Evolutionary conservation across 1,284 basidiomycete species (phyloP).

Genomic region (Ceratobasidium sp.): DNA sequence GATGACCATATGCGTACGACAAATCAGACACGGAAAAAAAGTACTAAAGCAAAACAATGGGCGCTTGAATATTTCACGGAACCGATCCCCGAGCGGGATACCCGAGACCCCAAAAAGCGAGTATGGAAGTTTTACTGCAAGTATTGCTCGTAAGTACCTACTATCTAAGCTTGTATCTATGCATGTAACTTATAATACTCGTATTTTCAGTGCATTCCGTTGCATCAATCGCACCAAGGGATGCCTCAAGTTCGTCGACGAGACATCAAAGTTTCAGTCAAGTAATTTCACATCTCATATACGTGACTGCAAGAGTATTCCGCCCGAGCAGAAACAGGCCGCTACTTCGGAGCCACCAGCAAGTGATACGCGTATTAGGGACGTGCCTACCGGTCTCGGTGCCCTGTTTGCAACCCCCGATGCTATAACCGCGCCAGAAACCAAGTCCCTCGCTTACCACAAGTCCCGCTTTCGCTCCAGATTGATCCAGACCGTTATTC

Average conservation of each 20-base stretch:
- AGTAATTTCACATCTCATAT: background rate
- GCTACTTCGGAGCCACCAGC: background rate
- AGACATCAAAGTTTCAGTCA: background rate
- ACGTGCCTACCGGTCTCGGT: background rate
- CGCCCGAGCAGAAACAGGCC: background rate
- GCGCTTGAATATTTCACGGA: background rate
- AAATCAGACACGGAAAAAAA: background rate
- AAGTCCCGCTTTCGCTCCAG: background rate
- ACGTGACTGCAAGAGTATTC: background rate
- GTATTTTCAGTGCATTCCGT: background rate
- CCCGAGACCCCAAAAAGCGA: background rate
- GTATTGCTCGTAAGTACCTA: background rate
- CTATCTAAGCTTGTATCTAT: background rate
- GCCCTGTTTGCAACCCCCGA: background rate
- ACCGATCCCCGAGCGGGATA: background rate
- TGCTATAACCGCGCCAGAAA: background rate
- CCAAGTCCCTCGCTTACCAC: background rate
- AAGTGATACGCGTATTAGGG: background rate
- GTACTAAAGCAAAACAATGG: background rate
- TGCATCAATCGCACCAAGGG: background rate
- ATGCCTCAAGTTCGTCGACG: background rate
- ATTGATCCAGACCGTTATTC: constrained; percentile 11
- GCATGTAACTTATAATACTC: background rate
- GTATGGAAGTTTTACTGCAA: background rate
- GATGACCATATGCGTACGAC: background rate